Evolutionary conservation across 768 basidiomycete genomes (phyloP).

Genomic region (Tricholoma sp.): DNA sequence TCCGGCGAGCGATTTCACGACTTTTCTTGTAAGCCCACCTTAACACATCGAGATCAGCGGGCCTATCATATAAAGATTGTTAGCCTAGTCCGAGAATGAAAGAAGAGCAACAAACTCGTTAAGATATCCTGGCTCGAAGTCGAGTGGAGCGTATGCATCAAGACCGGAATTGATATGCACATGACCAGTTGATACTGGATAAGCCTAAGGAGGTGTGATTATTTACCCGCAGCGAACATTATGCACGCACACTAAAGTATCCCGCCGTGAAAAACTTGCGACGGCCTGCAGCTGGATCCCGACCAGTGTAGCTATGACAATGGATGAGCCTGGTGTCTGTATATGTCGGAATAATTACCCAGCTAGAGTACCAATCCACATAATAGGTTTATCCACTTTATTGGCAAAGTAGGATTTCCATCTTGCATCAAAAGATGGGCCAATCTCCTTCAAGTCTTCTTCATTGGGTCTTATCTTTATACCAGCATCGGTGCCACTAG

Average conservation of each 20-base stretch:
- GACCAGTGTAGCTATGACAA: constrained; percentile 12
- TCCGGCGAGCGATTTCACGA: constrained; percentile 37
- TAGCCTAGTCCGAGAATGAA: constrained; percentile 12
- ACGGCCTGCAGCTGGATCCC: constrained; percentile 7
- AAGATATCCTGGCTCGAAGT: constrained; percentile 42
- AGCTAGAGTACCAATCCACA: constrained; percentile 35
- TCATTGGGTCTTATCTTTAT: constrained; percentile 50
- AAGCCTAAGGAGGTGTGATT: constrained; percentile 22
- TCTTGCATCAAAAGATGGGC: constrained; percentile 39
- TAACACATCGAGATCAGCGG: constrained; percentile 40
- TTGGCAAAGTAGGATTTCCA: constrained; percentile 49
- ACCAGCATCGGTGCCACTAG: constrained; percentile 49
- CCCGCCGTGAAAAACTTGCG: constrained; percentile 22
- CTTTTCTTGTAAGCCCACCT: constrained; percentile 35
- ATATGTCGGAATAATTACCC: constrained; percentile 27
- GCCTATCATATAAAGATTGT: constrained; percentile 15
- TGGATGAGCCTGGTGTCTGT: background rate
- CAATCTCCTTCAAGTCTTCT: constrained; percentile 44
- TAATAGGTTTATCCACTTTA: constrained; percentile 51
- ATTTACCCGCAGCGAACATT: constrained; percentile 10
- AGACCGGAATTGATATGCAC: constrained; percentile 42
- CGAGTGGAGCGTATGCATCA: constrained; percentile 15
- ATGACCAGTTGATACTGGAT: constrained; percentile 42
- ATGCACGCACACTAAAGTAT: constrained; percentile 17
- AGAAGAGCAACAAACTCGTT: constrained; percentile 32